Evolutionary conservation across 1,284 basidiomycete species (phyloP).

Genomic region (Microbotryum violaceum): DNA sequence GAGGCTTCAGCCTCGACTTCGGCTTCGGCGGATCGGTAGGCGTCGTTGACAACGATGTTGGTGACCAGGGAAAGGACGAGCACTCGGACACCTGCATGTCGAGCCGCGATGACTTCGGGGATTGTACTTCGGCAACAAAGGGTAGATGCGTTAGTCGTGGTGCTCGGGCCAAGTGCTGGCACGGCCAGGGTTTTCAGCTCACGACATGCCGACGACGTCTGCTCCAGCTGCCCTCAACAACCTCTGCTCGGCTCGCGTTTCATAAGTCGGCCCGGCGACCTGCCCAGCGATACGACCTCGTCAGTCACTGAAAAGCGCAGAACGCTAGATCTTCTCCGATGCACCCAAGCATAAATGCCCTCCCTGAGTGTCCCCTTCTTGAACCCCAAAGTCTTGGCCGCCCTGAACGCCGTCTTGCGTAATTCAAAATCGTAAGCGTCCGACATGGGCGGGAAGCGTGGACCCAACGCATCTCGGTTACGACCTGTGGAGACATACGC

Average conservation of each 20-base stretch:
- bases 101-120: constrained; percentile 34
- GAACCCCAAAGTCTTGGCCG: constrained; percentile 22
- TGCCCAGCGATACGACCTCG: neutral
- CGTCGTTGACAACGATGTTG: constrained; percentile 34
- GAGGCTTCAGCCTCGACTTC: constrained; percentile 23
- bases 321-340: neutral
- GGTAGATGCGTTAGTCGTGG: neutral
- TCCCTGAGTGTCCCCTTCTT: constrained; percentile 22
- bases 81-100: constrained; percentile 32
- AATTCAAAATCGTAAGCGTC: constrained; percentile 36
- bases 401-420: constrained; percentile 24
- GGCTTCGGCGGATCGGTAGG: constrained; percentile 31
- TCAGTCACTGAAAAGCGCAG: neutral
- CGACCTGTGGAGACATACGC: neutral
- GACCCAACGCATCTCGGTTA: constrained; percentile 33
- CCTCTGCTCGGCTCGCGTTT: constrained; percentile 33
- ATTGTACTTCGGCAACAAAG: constrained; percentile 20
- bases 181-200: too few relatives aligned
- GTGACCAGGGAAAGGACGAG: constrained; percentile 36
- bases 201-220: constrained; percentile 34
- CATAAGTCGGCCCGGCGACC: constrained; percentile 34
- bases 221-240: constrained; percentile 32
- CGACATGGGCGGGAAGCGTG: constrained; percentile 36
- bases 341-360: constrained; percentile 33
- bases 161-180: too few relatives aligned